phyloP scores from a whole-genome alignment of 495 filamentous ascomycete genomes.

The Podospora conica region DNA sequence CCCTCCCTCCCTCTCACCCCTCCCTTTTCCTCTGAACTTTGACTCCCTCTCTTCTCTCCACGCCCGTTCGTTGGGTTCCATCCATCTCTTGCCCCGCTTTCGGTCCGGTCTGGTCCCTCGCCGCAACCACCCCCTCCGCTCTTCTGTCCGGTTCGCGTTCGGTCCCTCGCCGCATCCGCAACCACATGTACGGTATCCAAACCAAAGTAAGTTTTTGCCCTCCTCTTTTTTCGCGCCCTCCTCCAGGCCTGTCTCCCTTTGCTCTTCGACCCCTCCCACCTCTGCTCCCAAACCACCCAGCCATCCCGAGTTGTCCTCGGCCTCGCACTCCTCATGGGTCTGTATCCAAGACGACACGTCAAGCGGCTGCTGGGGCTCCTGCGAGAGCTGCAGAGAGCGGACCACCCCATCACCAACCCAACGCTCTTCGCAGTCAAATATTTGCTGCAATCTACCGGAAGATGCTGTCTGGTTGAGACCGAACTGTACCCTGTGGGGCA shows the following conservation, averaged over 20 bases:
- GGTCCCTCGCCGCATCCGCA: not conserved
- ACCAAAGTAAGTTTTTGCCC: not conserved
- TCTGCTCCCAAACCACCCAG: not conserved
- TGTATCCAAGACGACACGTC: not conserved
- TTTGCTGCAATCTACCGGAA: slow-evolving; percentile 6
- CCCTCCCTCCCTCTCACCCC: not conserved
- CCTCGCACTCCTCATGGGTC: not conserved
- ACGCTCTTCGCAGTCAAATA: slow-evolving; percentile 16
- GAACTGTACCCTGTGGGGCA: not conserved
- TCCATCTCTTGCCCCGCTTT: not conserved
- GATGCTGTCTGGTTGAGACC: slow-evolving; percentile 12
- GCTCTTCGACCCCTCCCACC: not conserved
- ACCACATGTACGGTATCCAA: not conserved
- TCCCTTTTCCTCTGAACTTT: not conserved
- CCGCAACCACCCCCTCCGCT: no score
- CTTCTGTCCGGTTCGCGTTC: no score
- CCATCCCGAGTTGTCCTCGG: not conserved
- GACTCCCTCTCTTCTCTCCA: not conserved
- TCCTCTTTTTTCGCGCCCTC: not conserved
- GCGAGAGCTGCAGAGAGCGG: slow-evolving; percentile 10
- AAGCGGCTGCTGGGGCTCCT: slow-evolving; percentile 9
- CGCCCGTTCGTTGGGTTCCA: no score
- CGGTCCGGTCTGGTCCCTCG: not conserved
- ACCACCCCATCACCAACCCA: slow-evolving; percentile 8
- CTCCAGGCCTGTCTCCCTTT: not conserved